Base-by-base conservation (phyloP, 805 yeast species). In the Candida fluviatilis region DNA sequence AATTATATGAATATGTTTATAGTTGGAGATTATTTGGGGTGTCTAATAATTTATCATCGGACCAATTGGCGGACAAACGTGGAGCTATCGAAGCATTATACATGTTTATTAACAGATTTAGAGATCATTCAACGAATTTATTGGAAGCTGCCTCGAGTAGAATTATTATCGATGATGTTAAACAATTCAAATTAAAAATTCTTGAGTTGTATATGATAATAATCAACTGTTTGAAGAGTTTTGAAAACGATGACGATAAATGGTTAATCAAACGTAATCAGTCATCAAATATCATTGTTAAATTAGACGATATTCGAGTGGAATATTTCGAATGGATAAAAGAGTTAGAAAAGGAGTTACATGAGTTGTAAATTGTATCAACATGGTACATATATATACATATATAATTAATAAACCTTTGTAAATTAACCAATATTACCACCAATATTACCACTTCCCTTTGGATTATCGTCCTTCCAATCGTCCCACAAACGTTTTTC, bases 401-500 rank as follows among this genome's bases (percentile, higher is more conserved):
- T 16, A 19, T 7, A 31, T 31, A 21, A n/a, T 17, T 18, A 18
- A 21, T 33, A 33, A 19, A 23, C 35, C 23, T 8, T 13, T 14
- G n/a, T 12, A 21, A 36, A 12, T 39, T 50, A 68, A 8, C 74
- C 73, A 16, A 68, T 47, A 46, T 68, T 68, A 14, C 60, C 66
- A 28, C 56, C 78, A 34, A 90, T 88, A 55, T 91, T 91, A 8
- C 99, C 99, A 40, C 90, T 80, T 5, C 99, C 99, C 51, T 77
- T 80, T 0, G 89, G 84, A 55, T 88, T 80, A 3, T 78, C 77
- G 45, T 93, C 99, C 33, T 80, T 80, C 70, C 91, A 93, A 43
- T 85, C 95, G 61, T 93, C 99, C 98, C 98, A 93, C 30, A 76
- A 74, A 40, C 99, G 72, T 39, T 82, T 78, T 53, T 84, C 80